A percentile compares a stretch with the other conserved stretches of the same genome.
phyloP scores from a whole-genome alignment of 2,329 filamentous ascomycete species.

The Aspergillus felis region DNA sequence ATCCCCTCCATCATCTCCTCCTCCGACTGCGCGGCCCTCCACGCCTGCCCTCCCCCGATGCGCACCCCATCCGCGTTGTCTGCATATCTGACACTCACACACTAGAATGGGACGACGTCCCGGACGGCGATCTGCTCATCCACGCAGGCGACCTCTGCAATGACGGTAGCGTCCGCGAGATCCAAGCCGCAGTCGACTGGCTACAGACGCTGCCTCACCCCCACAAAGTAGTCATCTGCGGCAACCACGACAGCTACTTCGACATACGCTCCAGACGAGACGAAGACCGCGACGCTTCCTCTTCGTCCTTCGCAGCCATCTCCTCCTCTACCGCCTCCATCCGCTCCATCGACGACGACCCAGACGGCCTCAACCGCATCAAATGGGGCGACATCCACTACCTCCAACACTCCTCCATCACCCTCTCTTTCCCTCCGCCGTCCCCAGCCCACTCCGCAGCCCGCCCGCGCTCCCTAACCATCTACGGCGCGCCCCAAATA shows the following conservation, averaged over 20 bases:
- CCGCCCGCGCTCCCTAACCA: constrained; percentile 57
- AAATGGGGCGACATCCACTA: constrained; percentile 69
- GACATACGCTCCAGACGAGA: constrained; percentile 61
- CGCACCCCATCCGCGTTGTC: constrained; percentile 66
- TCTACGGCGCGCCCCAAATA: constrained; percentile 81
- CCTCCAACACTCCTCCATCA: constrained; percentile 65
- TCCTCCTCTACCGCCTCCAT: constrained; percentile 36
- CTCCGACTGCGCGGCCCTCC: constrained; percentile 65
- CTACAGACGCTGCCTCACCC: constrained; percentile 67
- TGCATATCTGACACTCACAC: constrained; percentile 87
- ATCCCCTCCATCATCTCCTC: constrained; percentile 61
- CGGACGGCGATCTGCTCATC: constrained; percentile 77
- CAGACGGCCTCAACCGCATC: constrained; percentile 49
- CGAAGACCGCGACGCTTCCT: constrained; percentile 47
- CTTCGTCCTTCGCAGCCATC: constrained; percentile 23
- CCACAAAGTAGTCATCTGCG: constrained; percentile 77
- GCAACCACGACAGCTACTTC: constrained; percentile 87
- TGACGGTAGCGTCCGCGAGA: constrained; percentile 64
- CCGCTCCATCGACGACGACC: constrained; percentile 35
- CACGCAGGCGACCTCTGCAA: constrained; percentile 85
- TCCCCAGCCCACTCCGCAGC: constrained; percentile 44
- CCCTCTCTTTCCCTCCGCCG: constrained; percentile 54
- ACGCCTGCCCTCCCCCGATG: constrained; percentile 52
- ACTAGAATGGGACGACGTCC: constrained; percentile 49
- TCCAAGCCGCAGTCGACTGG: constrained; percentile 85